These are phyloP conservation scores for Prunus mira DNA, from an alignment of 306 rosid genomes.

Conservation along the genomic window DNA sequence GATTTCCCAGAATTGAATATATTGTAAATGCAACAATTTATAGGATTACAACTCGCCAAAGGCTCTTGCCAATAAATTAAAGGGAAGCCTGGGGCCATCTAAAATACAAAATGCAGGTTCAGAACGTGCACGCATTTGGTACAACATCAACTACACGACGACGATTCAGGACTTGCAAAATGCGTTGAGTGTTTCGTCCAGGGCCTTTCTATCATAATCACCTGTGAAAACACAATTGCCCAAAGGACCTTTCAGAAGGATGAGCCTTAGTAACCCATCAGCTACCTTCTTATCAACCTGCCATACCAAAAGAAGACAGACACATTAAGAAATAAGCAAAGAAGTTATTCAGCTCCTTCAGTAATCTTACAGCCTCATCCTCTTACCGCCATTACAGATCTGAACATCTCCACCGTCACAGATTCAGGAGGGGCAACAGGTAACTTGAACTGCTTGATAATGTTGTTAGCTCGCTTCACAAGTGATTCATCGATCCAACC, in stretches of 20 bases:
- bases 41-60: conserved; percentile 32
- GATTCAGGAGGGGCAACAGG: conserved; percentile 70
- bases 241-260: conserved; percentile 84
- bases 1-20: conserved; percentile 6
- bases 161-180: conserved; percentile 63
- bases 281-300: conserved; percentile 98
- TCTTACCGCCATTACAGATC: conserved; percentile 91
- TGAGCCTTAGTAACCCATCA: conserved; percentile 83
- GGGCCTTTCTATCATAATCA: conserved; percentile 80
- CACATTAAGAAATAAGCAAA: conserved; percentile 7
- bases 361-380: neutral
- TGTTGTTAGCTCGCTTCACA: conserved; percentile 64
- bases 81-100: neutral
- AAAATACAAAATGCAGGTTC: conserved; percentile 10
- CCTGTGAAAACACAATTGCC: conserved; percentile 89
- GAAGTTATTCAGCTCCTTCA: neutral
- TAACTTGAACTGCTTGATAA: conserved; percentile 63
- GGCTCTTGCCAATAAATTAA: conserved; percentile 18
- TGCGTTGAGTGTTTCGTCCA: conserved; percentile 73
- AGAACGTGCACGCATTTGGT: conserved; percentile 18
- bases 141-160: conserved; percentile 14
- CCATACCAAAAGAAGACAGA: conserved; percentile 27
- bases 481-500: conserved; percentile 93
- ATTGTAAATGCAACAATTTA: conserved; percentile 35
- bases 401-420: conserved; percentile 81